phyloP scores from a whole-genome alignment of 805 yeast species.

The Candida cerambycidarum region DNA sequence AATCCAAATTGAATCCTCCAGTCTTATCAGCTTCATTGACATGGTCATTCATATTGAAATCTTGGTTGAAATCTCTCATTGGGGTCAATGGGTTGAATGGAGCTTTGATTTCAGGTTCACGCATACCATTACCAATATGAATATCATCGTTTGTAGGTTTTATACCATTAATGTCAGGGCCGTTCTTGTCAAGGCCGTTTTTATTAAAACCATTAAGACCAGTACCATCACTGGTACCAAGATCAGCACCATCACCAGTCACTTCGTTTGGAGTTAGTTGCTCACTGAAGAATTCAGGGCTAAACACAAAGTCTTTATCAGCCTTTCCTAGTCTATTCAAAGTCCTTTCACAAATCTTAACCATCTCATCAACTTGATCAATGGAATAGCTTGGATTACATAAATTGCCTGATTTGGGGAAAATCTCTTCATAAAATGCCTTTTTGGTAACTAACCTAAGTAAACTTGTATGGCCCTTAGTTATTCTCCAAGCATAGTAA shows the following conservation, averaged over 20 bases:
- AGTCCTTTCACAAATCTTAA: constrained; percentile 25
- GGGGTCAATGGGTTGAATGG: constrained; percentile 11
- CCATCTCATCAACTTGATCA: constrained; percentile 27
- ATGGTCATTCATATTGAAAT: background rate
- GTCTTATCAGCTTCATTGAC: background rate
- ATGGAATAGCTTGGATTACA: constrained; percentile 17
- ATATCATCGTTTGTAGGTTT: too few species aligned
- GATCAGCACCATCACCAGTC: too few species aligned
- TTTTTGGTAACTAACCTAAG: constrained; percentile 28
- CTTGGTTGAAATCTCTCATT: constrained; percentile 10
- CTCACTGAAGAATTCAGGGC: constrained; percentile 14
- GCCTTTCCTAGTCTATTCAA: constrained; percentile 24
- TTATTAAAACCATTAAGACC: background rate
- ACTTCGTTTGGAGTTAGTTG: too few species aligned
- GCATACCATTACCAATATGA: background rate
- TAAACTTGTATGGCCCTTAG: constrained; percentile 34
- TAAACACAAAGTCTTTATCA: constrained; percentile 9
- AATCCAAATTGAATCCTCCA: constrained; percentile 17
- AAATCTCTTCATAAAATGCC: constrained; percentile 29
- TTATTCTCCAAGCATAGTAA: constrained; percentile 41
- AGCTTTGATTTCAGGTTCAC: constrained; percentile 1
- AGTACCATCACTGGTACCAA: too few species aligned
- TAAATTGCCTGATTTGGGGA: constrained; percentile 15
- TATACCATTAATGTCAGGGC: too few species aligned
- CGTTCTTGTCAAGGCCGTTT: too few species aligned